Percentiles rank a stretch among this genome's conserved stretches.
These are phyloP conservation scores for Paragyromitra xinjiangensis DNA, from an alignment of 495 filamentous ascomycete species.

Conservation along the genomic window DNA sequence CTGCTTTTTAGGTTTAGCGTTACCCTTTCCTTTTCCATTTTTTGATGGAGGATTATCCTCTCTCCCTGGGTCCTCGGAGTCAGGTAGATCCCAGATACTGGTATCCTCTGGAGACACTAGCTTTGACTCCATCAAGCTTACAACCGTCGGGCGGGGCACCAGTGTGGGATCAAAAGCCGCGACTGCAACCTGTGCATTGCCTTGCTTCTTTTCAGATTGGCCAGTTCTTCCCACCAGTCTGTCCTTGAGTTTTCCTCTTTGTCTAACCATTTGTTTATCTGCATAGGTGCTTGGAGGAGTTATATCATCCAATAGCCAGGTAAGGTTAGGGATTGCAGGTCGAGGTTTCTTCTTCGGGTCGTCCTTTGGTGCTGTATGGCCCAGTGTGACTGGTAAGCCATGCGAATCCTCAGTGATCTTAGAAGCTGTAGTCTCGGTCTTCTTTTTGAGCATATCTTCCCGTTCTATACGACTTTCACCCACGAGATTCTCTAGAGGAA, in stretches of 20 bases:
- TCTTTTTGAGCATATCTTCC: not conserved
- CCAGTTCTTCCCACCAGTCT: not conserved
- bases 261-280: constrained; percentile 6
- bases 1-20: not conserved
- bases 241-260: constrained; percentile 23
- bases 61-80: constrained; percentile 28
- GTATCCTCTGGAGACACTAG: constrained; percentile 34
- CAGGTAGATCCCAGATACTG: constrained; percentile 47
- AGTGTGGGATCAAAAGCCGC: not conserved
- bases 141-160: not conserved
- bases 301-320: constrained; percentile 17
- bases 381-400: not conserved
- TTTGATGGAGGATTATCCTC: not conserved
- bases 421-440: not conserved
- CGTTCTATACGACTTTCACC: not conserved
- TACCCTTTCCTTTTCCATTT: constrained; percentile 9
- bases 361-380: not conserved
- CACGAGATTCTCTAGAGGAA: not conserved
- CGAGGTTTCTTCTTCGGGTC: not conserved
- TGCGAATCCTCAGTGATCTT: not conserved
- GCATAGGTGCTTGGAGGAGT: constrained; percentile 27
- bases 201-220: not conserved
- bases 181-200: not conserved
- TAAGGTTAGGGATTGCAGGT: not conserved
- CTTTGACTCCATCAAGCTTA: not conserved